A percentile compares a stretch with the other conserved stretches of the same genome.
Conservation (phyloP, 768 basidiomycete species). For the Obba rivulosa region DNA sequence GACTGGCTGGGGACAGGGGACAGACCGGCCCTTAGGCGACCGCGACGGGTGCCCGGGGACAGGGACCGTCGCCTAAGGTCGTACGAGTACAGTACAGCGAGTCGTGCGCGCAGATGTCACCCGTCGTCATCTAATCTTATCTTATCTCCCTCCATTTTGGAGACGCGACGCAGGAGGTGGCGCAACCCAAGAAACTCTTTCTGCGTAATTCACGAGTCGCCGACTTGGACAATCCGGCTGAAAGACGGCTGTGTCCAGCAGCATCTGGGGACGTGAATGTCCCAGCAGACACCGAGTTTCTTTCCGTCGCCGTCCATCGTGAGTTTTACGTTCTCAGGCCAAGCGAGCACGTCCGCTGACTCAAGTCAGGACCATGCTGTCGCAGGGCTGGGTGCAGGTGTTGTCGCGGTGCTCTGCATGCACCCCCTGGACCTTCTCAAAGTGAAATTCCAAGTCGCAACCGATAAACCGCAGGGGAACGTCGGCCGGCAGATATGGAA, state of each 20-base stretch:
- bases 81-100: not conserved
- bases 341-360: conserved; percentile 1
- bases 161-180: not conserved
- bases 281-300: conserved; percentile 30
- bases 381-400: conserved; percentile 89
- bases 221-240: not conserved
- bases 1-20: not conserved
- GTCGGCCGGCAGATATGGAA: conserved; percentile 72
- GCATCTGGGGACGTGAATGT: conserved; percentile 10
- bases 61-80: too few relatives aligned
- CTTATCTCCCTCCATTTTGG: not conserved
- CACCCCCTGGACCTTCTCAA: conserved; percentile 96
- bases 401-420: conserved; percentile 90
- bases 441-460: conserved; percentile 87
- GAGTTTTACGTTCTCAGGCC: conserved; percentile 3
- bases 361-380: conserved; percentile 81
- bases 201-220: conserved; percentile 4
- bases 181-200: not conserved
- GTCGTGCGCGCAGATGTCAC: not conserved
- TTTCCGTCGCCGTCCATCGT: conserved; percentile 31
- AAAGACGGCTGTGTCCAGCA: too few relatives aligned
- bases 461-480: conserved; percentile 51
- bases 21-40: too few relatives aligned
- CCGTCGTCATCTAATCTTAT: conserved; percentile 4
- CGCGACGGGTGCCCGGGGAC: too few relatives aligned